Conservation (phyloP, 2,329 filamentous ascomycete species). For the Xylaria arbuscula region DNA sequence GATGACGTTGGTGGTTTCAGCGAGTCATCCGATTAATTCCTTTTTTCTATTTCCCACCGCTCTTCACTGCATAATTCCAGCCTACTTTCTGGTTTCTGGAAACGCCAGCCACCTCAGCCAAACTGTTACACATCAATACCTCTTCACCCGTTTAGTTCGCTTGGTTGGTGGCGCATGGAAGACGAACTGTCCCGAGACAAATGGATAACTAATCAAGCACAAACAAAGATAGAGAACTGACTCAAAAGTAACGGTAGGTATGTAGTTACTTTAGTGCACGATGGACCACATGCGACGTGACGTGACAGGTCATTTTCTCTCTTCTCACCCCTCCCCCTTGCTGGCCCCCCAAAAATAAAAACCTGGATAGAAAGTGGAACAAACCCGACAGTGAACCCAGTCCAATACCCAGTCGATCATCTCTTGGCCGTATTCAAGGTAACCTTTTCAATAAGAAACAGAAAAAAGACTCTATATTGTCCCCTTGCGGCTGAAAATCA, state of each 20-base stretch:
- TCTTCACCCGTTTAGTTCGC: neutral
- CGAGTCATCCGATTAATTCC: conserved; percentile 14
- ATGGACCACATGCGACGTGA: conserved; percentile 21
- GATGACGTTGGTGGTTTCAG: conserved; percentile 19
- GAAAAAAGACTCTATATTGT: neutral
- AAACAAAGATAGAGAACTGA: neutral
- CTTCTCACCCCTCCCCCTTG: neutral
- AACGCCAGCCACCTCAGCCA: neutral
- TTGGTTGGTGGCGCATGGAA: conserved; percentile 1
- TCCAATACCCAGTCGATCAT: neutral
- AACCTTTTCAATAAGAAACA: conserved; percentile 10
- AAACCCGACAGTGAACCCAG: neutral
- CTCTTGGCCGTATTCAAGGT: conserved; percentile 20
- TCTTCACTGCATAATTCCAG: neutral
- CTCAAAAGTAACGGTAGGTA: neutral
- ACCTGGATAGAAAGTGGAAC: conserved; percentile 6
- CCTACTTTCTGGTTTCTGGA: neutral
- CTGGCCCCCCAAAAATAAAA: neutral
- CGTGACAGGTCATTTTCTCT: conserved; percentile 27
- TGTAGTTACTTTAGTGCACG: conserved; percentile 22
- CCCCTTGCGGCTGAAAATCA: conserved; percentile 33
- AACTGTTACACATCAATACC: neutral
- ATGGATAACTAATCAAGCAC: conserved; percentile 18
- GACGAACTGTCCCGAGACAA: conserved; percentile 4
- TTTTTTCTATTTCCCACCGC: neutral